Evolutionary conservation across 228 moss, liverwort and hornwort genomes (phyloP).

Genomic region (Sphagnum magellanicum): DNA sequence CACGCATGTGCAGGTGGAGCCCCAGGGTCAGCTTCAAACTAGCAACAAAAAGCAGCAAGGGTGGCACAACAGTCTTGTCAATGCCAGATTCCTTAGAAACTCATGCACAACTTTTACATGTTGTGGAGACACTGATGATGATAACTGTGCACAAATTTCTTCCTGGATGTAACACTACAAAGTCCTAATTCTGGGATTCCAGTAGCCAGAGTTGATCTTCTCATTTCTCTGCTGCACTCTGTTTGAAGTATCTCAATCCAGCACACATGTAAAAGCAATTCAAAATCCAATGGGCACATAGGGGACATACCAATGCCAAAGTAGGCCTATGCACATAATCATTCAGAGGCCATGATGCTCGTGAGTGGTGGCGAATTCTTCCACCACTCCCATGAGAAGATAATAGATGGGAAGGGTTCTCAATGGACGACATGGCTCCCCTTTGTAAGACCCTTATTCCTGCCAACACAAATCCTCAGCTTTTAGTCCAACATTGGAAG

Average conservation of each 20-base stretch:
- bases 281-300: background rate
- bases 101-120: background rate
- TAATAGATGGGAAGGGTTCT: background rate
- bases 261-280: background rate
- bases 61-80: background rate
- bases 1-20: constrained; percentile 90
- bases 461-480: background rate
- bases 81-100: background rate
- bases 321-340: constrained; percentile 85
- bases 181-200: background rate
- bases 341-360: constrained; percentile 81
- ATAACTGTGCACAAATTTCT: background rate
- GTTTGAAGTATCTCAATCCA: background rate
- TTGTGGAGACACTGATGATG: background rate
- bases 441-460: background rate
- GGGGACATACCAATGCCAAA: constrained; percentile 50
- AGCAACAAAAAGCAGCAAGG: constrained; percentile 1
- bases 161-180: background rate
- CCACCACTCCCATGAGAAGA: constrained; percentile 11
- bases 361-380: constrained; percentile 34
- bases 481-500: too few relatives aligned
- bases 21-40: constrained; percentile 88
- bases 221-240: background rate
- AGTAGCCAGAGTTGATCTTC: background rate
- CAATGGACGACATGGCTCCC: background rate